phyloP scores from a whole-genome alignment of 257 asterid species.

The Mentha longifolia region DNA sequence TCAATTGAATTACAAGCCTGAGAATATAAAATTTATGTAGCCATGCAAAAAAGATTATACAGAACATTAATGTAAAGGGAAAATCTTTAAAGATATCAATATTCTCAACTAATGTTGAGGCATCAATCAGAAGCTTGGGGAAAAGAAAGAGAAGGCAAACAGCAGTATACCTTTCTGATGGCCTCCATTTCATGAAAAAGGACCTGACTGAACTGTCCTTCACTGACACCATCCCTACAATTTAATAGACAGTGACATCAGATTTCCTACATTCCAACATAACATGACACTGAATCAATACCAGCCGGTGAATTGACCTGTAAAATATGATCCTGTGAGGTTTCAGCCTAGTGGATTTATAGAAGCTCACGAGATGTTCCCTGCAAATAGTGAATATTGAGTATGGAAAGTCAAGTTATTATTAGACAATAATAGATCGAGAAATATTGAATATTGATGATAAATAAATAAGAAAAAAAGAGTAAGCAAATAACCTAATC shows the following conservation, averaged over 20 bases:
- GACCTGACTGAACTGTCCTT: conserved; percentile 86
- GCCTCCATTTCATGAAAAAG: conserved; percentile 67
- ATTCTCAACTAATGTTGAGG: neutral
- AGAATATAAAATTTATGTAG: neutral
- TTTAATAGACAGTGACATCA: neutral
- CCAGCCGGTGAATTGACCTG: conserved; percentile 43
- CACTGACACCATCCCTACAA: conserved; percentile 89
- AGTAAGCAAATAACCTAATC: conserved; percentile 57
- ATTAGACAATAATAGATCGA: too few relatives aligned
- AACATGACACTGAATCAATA: neutral
- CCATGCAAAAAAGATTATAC: neutral
- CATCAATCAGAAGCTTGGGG: neutral
- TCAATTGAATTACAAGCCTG: conserved; percentile 78
- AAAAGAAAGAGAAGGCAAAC: neutral
- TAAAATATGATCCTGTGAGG: conserved; percentile 76
- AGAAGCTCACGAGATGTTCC: conserved; percentile 60
- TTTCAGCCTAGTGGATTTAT: conserved; percentile 38
- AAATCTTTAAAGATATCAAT: neutral
- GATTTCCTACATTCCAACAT: neutral
- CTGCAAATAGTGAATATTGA: too few relatives aligned
- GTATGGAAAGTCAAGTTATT: too few relatives aligned
- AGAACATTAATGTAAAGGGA: neutral
- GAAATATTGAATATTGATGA: too few relatives aligned
- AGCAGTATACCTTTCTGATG: conserved; percentile 56
- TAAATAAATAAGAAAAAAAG: too few relatives aligned